A percentile compares a stretch with the other conserved stretches of the same genome.
phyloP scores from a whole-genome alignment of 2,329 filamentous ascomycete species.

The Cytospora piceae region DNA sequence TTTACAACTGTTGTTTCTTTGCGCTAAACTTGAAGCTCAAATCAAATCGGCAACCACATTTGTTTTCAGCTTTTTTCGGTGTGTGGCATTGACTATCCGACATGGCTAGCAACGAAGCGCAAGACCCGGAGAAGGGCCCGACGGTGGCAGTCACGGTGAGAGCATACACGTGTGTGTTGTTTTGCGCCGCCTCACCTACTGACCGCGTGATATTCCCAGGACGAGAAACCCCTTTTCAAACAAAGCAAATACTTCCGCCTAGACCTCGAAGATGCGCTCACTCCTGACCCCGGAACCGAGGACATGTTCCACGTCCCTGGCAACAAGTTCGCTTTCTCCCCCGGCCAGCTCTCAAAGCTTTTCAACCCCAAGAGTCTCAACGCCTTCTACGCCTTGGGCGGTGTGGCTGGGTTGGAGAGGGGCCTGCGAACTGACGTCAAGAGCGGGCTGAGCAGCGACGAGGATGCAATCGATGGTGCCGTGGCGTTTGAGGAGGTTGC shows the following conservation, averaged over 20 bases:
- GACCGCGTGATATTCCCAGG: not conserved
- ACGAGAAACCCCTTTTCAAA: slow-evolving; percentile 25
- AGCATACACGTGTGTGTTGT: not conserved
- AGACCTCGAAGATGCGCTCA: slow-evolving; percentile 58
- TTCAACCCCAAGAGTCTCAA: slow-evolving; percentile 78
- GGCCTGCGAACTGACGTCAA: slow-evolving; percentile 69
- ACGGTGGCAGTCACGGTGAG: slow-evolving; percentile 4
- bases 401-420: slow-evolving; percentile 72
- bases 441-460: slow-evolving; percentile 71
- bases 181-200: not conserved
- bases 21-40: not conserved
- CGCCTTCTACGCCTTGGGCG: slow-evolving; percentile 76
- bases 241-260: slow-evolving; percentile 23
- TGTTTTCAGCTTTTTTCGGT: not conserved
- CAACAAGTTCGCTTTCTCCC: slow-evolving; percentile 74
- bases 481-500: slow-evolving; percentile 71
- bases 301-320: slow-evolving; percentile 68
- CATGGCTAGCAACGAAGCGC: slow-evolving; percentile 16
- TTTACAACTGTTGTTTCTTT: not conserved
- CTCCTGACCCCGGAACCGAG: slow-evolving; percentile 73
- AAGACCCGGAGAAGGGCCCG: slow-evolving; percentile 14
- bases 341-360: slow-evolving; percentile 75
- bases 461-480: slow-evolving; percentile 63
- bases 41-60: not conserved
- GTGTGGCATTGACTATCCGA: slow-evolving; percentile 1